Conservation (phyloP, 441 rosid species). For the Adansonia rubrostipa region DNA sequence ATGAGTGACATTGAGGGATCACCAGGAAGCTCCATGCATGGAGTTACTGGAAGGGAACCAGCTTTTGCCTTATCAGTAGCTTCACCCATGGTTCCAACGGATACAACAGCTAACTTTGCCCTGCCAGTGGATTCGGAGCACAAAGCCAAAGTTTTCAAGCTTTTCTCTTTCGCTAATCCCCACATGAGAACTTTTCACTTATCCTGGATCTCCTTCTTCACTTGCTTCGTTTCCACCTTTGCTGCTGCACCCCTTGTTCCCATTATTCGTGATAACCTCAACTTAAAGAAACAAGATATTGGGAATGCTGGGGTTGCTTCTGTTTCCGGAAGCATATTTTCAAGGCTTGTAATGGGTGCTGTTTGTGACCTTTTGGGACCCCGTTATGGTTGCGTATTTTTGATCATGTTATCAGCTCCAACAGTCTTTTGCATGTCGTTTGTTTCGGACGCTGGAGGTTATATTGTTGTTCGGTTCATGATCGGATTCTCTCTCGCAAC, state of each 20-base stretch:
- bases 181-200: constrained; percentile 28
- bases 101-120: constrained; percentile 60
- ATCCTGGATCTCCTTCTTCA: constrained; percentile 85
- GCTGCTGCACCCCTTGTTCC: constrained; percentile 92
- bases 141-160: constrained; percentile 71
- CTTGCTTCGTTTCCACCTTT: constrained; percentile 78
- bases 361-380: constrained; percentile 79
- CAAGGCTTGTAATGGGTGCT: constrained; percentile 87
- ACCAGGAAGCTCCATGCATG: constrained; percentile 89
- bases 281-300: constrained; percentile 58
- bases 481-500: constrained; percentile 88
- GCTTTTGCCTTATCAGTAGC: constrained; percentile 20
- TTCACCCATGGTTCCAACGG: constrained; percentile 43
- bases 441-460: constrained; percentile 59
- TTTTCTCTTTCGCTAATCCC: constrained; percentile 53
- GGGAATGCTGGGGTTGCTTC: constrained; percentile 87
- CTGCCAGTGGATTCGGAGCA: constrained; percentile 84
- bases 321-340: constrained; percentile 81
- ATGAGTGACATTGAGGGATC: constrained; percentile 58
- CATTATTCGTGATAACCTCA: constrained; percentile 76
- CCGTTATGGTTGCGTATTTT: constrained; percentile 77
- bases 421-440: constrained; percentile 67
- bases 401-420: constrained; percentile 61
- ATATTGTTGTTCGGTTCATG: constrained; percentile 75
- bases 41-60: constrained; percentile 77